Percentiles rank a stretch among this genome's conserved stretches.
Evolutionary conservation across 108 stramenopile species (phyloP).

Genomic region (Pseudonitzschia multistriata): DNA sequence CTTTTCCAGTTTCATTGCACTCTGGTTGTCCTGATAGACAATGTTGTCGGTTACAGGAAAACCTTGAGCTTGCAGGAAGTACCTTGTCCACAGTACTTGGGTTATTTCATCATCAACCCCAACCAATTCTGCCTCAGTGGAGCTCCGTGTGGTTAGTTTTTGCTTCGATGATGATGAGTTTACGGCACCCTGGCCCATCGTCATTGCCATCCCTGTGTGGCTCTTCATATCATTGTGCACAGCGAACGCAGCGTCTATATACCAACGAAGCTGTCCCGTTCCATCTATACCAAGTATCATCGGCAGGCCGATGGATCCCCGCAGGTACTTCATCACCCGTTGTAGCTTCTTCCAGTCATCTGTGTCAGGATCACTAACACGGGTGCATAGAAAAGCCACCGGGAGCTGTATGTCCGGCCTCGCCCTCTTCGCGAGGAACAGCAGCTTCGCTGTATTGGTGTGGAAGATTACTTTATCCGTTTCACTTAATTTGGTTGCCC

Average conservation of each 20-base stretch:
- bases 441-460: constrained; percentile 20
- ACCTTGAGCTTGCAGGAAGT: constrained; percentile 52
- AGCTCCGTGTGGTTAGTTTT: constrained; percentile 25
- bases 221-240: constrained; percentile 18
- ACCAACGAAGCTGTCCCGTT: neutral
- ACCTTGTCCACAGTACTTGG: constrained; percentile 44
- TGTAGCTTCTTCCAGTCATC: constrained; percentile 18
- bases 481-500: constrained; percentile 1
- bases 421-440: constrained; percentile 27
- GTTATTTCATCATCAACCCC: constrained; percentile 48
- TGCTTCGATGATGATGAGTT: constrained; percentile 6
- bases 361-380: constrained; percentile 24
- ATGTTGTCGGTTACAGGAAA: constrained; percentile 33
- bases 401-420: constrained; percentile 15
- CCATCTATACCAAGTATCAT: neutral
- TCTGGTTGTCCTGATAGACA: constrained; percentile 54
- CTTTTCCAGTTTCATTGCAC: constrained; percentile 29
- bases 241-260: constrained; percentile 14
- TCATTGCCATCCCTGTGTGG: constrained; percentile 36
- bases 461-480: constrained; percentile 7
- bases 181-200: neutral
- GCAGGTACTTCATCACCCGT: neutral
- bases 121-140: constrained; percentile 52
- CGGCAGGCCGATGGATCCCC: neutral
- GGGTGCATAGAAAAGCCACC: constrained; percentile 32